Evolutionary conservation across 2,329 filamentous ascomycete species (phyloP), one percentile per base, ranked within the genome.

Genomic region (Davidsoniella neocaledoniae): DNA sequence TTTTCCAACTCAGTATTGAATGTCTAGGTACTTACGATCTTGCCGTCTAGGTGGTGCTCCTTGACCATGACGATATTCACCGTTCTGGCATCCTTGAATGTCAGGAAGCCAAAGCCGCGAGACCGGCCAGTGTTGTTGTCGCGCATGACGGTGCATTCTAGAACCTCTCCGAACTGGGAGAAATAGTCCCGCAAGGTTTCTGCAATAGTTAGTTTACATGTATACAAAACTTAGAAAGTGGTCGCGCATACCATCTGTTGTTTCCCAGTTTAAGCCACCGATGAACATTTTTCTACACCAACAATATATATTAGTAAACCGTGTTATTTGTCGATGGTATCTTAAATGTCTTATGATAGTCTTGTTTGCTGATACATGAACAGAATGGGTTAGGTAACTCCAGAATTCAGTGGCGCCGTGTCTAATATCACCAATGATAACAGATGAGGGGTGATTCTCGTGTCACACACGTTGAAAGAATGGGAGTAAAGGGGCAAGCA

Each of bases 21-120:
- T 7, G 25, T 12, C 7, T 48, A 52, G 38, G 41, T 37, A 68
- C 85, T 71, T 75, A 96, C 91, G 64, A 98, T 95, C 67, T 98
- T 98, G 54, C 91, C 91, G 62, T 98, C 91, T 19, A 98, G 75
- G 58, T 90, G 94, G 64, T 98, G 91, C 63, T 98, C 91, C 68
- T 98, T 98, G 55, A 98, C 91, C 91, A 98, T 98, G 56, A 98
- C 91, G 57, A 87, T 94, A 63, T 98, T 98, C 57, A 98, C 91
- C 3, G 86, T 94, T 69, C 94, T 94, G 44, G 91, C 83, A 61
- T 98, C 91, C 63, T 86, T 93, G 72, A 98, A 98, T 0, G 91
- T 98, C 54, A 98, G 72, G 67, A 98, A 98, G 26, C 91, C 91
- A 59, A 98, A 98, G 21, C 91, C 91, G 66, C 91, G 79, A 26